Evolutionary conservation across 371 early-diverging fungal species (phyloP), one percentile per base, ranked within the genome.

Genomic region (Mucor indicus): DNA sequence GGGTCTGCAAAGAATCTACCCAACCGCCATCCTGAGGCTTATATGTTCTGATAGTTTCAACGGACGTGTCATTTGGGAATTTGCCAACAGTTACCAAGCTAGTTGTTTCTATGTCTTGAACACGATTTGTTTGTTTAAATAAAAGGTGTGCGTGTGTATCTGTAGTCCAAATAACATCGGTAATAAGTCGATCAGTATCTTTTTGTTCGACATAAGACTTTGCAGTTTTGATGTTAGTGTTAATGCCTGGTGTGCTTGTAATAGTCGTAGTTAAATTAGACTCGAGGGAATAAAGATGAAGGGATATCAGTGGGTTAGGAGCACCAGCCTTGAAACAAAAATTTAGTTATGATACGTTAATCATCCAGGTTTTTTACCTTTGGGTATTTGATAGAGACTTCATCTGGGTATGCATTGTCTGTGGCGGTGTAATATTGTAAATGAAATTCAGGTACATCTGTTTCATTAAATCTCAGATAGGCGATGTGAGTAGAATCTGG

Each of bases 391-490:
- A 94, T 75, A 31, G 60, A 61, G 21, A 90, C 52, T 20, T 84
- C 82, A 13, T 79, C 77, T 0, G 94, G 92, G 63, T 95, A 95
- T 6, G 61, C 69, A 0, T 62, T 75, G 21, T 73, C 52, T 6
- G 50, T 43, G 6, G 76, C 67, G 13, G 81, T 74, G 59, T 84
- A 92, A 38, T 87, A 59, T 36, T 89, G 85, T 37, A 88, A 77
- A 43, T 78, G 74, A 48, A 78, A 90, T 51, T 86, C 86, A 20
- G 90, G 91, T 0, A 98, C 96, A 2, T 62, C 65, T 3, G 87
- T 79, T 42, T 95, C 96, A 59, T 96, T 84, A 40, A 93, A 85
- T 5, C 90, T 85, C 46, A 98, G 57, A 58, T 83, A 98, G 0
- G 92, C 93, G 21, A 96, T 40, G 10, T 80, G 78, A 8, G 72